phyloP scores from a whole-genome alignment of 139 green algal genomes.

The Chlamydomonas sphaeroides region DNA sequence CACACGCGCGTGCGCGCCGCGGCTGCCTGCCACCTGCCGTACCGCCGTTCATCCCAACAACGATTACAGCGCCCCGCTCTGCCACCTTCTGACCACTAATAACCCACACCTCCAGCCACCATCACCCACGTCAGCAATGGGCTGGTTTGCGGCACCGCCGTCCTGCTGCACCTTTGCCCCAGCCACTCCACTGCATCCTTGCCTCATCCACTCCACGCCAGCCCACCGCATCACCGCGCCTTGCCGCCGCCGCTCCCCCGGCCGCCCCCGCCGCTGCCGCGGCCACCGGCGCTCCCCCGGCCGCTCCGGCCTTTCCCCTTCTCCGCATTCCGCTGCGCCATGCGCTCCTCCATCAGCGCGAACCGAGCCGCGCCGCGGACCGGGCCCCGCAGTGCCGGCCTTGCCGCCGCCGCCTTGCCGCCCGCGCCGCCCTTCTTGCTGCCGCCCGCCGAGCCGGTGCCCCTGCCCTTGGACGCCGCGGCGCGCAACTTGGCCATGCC shows the following conservation, averaged over 20 bases:
- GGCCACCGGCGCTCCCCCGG: not conserved
- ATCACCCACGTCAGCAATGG: too few relatives aligned
- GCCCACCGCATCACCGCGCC: too few relatives aligned
- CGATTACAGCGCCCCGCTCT: too few relatives aligned
- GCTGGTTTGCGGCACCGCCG: too few relatives aligned
- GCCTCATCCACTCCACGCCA: too few relatives aligned
- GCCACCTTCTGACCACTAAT: too few relatives aligned
- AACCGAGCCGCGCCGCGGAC: constrained; percentile 51
- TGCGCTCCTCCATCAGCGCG: constrained; percentile 24
- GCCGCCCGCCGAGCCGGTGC: constrained; percentile 25
- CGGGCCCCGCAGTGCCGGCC: constrained; percentile 21
- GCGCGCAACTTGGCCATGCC: constrained; percentile 16
- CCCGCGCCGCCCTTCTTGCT: not conserved
- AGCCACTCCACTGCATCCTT: too few relatives aligned
- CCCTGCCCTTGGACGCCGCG: constrained; percentile 59
- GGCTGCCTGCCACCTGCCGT: too few relatives aligned
- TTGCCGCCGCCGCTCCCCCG: not conserved
- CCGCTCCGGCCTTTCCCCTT: not conserved
- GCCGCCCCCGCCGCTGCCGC: not conserved
- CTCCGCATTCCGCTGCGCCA: constrained; percentile 22
- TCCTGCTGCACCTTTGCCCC: too few relatives aligned
- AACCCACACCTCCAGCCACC: too few relatives aligned
- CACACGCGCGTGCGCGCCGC: too few relatives aligned
- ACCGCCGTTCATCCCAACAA: too few relatives aligned
- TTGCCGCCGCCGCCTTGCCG: constrained; percentile 37